Conservation (phyloP, 805 yeast genomes). For the Isabelozyma rhagii region DNA sequence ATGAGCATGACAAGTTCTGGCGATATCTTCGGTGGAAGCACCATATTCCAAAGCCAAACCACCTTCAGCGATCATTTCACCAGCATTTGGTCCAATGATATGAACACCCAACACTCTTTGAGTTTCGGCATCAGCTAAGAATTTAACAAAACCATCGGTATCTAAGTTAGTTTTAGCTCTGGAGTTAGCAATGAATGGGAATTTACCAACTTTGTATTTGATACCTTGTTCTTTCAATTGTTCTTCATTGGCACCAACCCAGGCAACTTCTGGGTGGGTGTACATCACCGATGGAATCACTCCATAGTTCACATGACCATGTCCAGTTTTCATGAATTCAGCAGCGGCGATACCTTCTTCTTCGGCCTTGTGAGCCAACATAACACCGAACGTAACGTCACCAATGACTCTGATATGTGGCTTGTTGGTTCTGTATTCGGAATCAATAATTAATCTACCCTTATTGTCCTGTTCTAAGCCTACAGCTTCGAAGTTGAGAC, state of each 20-base stretch:
- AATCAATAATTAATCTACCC: conserved; percentile 93
- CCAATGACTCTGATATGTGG: conserved; percentile 97
- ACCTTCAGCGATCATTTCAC: conserved; percentile 99
- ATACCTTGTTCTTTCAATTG: conserved; percentile 91
- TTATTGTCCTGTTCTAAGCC: conserved; percentile 89
- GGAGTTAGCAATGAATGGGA: conserved; percentile 98
- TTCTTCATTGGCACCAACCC: conserved; percentile 97
- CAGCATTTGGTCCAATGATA: conserved; percentile 97
- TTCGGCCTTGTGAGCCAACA: conserved; percentile 99
- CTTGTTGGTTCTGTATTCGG: conserved; percentile 86
- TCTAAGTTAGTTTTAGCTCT: conserved; percentile 98
- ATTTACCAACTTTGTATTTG: conserved; percentile 90
- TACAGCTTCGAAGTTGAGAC: conserved; percentile 81
- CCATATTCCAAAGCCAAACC: conserved; percentile 98
- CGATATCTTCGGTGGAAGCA: conserved; percentile 96
- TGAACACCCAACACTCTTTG: conserved; percentile 95
- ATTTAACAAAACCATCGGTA: conserved; percentile 96
- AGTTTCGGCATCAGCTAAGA: conserved; percentile 94
- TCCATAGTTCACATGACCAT: conserved; percentile 97
- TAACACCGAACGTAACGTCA: conserved; percentile 97
- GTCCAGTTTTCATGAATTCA: conserved; percentile 88
- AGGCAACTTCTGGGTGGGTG: conserved; percentile 98
- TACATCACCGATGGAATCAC: conserved; percentile 99
- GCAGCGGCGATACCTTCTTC: conserved; percentile 99
- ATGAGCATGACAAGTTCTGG: conserved; percentile 98